phyloP scores from a whole-genome alignment of 208 protist species.

The Blastocrithidia nonstop region DNA sequence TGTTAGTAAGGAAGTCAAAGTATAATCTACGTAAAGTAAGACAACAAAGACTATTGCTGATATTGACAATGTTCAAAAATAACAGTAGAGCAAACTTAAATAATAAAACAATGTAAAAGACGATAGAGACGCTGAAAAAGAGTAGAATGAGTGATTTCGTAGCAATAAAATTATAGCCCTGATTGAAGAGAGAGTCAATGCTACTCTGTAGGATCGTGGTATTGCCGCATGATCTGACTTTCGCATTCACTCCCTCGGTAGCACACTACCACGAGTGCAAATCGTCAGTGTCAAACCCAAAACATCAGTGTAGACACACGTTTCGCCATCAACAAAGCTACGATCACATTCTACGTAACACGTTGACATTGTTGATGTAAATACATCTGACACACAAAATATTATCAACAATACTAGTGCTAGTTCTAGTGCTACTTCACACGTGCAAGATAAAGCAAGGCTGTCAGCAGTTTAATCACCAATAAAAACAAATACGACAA shows the following conservation, averaged over 20 bases:
- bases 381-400: neutral
- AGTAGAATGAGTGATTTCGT: slow-evolving; percentile 6
- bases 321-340: too few species aligned
- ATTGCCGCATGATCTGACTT: slow-evolving; percentile 51
- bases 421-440: too few species aligned
- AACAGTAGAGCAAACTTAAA: slow-evolving; percentile 2
- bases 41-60: neutral
- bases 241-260: slow-evolving; percentile 42
- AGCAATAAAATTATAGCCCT: slow-evolving; percentile 16
- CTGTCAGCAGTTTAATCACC: neutral
- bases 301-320: slow-evolving; percentile 4
- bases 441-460: neutral
- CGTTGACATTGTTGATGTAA: too few species aligned
- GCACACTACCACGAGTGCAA: slow-evolving; percentile 32
- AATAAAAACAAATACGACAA: neutral
- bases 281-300: slow-evolving; percentile 25
- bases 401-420: neutral
- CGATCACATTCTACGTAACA: too few species aligned
- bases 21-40: neutral
- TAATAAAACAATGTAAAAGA: neutral
- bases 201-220: slow-evolving; percentile 65
- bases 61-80: slow-evolving; percentile 6
- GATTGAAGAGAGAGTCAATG: slow-evolving; percentile 59
- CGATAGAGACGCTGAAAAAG: neutral
- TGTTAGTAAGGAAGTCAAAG: neutral